phyloP scores from a whole-genome alignment of 2,329 filamentous ascomycete genomes.

The Teratosphaeria gauchensis region DNA sequence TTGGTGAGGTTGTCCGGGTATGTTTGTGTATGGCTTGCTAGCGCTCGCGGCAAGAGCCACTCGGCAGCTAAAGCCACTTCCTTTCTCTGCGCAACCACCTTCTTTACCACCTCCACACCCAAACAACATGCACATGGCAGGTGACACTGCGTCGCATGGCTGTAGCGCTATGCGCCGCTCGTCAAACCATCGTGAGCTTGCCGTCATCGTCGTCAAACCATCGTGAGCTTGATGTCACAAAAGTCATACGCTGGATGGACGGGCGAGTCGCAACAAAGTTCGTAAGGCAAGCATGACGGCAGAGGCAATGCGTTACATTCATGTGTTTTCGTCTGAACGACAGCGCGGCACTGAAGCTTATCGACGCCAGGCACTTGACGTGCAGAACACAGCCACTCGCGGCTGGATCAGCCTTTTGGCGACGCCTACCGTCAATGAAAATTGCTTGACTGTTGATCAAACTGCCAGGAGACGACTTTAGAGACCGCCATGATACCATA shows the following conservation, averaged over 20 bases:
- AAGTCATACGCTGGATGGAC: no score
- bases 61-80: not conserved
- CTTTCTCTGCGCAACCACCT: not conserved
- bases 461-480: not conserved
- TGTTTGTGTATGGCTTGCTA: not conserved
- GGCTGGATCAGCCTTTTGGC: not conserved
- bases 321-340: not conserved
- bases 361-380: not conserved
- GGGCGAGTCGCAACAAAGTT: no score
- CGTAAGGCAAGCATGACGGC: no score
- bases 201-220: no score
- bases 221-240: no score
- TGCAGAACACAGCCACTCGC: not conserved
- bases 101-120: not conserved
- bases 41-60: not conserved
- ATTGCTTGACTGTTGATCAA: not conserved
- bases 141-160: not conserved
- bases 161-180: not conserved
- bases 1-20: not conserved
- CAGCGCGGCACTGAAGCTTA: not conserved
- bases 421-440: not conserved
- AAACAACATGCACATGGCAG: not conserved
- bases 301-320: no score
- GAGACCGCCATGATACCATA: not conserved
- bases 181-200: not conserved